Evolutionary conservation across 148 eudicot species (phyloP).

Genomic region (Amaranthus hypochondriacus): DNA sequence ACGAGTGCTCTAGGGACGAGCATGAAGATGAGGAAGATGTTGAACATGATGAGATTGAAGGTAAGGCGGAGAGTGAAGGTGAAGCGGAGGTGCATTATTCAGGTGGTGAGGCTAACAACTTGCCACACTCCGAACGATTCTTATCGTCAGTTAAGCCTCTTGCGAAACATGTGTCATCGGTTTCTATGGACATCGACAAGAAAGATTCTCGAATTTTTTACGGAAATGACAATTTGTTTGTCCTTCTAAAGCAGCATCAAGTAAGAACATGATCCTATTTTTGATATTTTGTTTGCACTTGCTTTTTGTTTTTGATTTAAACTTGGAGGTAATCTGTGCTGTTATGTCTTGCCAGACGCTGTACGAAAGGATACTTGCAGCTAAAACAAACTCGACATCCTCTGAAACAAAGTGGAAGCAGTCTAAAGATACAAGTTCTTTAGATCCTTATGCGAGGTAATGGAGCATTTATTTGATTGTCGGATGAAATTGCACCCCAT

Average conservation of each 20-base stretch:
- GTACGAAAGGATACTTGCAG: slow-evolving; percentile 79
- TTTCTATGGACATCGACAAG: slow-evolving; percentile 32
- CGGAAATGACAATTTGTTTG: slow-evolving; percentile 79
- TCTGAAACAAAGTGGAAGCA: slow-evolving; percentile 58
- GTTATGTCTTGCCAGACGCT: slow-evolving; percentile 40
- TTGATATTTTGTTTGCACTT: not conserved
- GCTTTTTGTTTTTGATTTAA: not conserved
- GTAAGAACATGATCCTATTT: slow-evolving; percentile 32
- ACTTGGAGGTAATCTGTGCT: slow-evolving; percentile 10
- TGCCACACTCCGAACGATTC: slow-evolving; percentile 49
- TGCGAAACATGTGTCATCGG: slow-evolving; percentile 51
- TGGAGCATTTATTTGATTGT: not conserved
- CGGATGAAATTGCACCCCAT: not conserved
- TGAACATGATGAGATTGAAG: slow-evolving; percentile 63
- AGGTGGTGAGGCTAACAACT: slow-evolving; percentile 46
- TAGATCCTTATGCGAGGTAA: slow-evolving; percentile 75
- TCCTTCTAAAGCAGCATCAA: slow-evolving; percentile 81
- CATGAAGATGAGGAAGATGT: slow-evolving; percentile 71
- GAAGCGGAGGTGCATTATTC: slow-evolving; percentile 59
- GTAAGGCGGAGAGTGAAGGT: slow-evolving; percentile 88
- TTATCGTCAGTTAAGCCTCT: slow-evolving; percentile 60
- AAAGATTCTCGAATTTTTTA: slow-evolving; percentile 58
- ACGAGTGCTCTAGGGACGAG: slow-evolving; percentile 72
- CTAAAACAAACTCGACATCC: slow-evolving; percentile 49
- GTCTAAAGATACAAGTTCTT: slow-evolving; percentile 47